Base-by-base conservation (phyloP, 1,139 yeast genomes). In the Magnusiomyces tetraspermus region DNA sequence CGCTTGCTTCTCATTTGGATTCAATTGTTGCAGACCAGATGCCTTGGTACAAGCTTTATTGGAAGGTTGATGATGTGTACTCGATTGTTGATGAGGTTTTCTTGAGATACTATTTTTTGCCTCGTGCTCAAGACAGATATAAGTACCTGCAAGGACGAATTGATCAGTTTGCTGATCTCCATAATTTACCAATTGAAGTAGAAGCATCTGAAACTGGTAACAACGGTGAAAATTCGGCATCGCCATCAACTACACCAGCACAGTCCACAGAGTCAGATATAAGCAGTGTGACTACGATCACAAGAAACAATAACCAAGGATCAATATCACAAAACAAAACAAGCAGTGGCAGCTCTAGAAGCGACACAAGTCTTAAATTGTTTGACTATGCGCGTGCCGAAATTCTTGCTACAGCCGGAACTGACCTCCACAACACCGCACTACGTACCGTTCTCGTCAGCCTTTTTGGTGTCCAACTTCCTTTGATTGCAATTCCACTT, bases 41-140 rank as follows among this genome's bases (percentile, higher is more conserved):
- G 30, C 66, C 72, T 2, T 71, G 74, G 73, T 71, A 67, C 63
- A 68, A 69, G 53, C 61, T 71, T 33, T 71, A 69, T 54, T 64
- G 58, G 55, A 59, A 62, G 22, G 66, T 66, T 10, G 75, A 71
- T 53, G 75, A 71, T 49, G 64, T 71, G 3, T 63, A 64, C 41
- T 62, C 63, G 13, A 55, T 56, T 5, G 52, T 63, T 1, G 50
- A 55, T 5, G 58, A 60, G 24, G 55, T 57, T 2, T 49, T 57
- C 15, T 52, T 61, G 2, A 53, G 57, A 31, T 50, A 52, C 21
- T 51, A 55, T 19, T 67, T 62, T 46, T 51, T 70, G 47, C 71
- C 72, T 2, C 56, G 59, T 5, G 55, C 72, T 1, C 60, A 60
- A 19, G 59, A 63, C 13, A 46, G 57, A 21, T 59, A 64, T 42